Evolutionary conservation across 495 filamentous ascomycete species (phyloP).

Genomic region (Xylaria telfairii): DNA sequence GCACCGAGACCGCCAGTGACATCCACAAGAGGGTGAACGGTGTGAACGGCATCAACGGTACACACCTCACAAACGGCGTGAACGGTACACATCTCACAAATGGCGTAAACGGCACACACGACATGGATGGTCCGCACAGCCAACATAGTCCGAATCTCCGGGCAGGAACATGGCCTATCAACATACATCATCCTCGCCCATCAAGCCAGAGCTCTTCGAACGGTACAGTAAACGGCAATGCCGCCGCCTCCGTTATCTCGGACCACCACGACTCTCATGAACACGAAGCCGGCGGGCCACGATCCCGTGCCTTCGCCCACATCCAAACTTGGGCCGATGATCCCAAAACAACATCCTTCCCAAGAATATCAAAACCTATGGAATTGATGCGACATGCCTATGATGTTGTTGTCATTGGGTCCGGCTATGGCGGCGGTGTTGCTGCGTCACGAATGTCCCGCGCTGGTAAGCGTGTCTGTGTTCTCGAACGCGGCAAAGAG

Average conservation of each 20-base stretch:
- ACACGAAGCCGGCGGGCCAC: slow-evolving; percentile 41
- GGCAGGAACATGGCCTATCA: slow-evolving; percentile 21
- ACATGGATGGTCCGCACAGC: no score
- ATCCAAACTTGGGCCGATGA: slow-evolving; percentile 52
- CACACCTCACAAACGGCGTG: not conserved
- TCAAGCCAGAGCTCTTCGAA: slow-evolving; percentile 14
- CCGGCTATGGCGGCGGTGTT: slow-evolving; percentile 71
- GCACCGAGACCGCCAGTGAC: slow-evolving; percentile 15
- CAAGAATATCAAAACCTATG: slow-evolving; percentile 62
- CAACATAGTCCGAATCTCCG: no score
- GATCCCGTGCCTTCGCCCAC: slow-evolving; percentile 45
- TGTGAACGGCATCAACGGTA: not conserved
- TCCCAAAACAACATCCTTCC: slow-evolving; percentile 45
- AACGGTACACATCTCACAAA: not conserved
- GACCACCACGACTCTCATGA: slow-evolving; percentile 32
- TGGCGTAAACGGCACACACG: not conserved
- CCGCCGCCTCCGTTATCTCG: slow-evolving; percentile 3
- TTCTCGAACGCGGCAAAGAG: slow-evolving; percentile 69
- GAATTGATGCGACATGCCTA: slow-evolving; percentile 63
- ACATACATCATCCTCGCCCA: slow-evolving; percentile 5
- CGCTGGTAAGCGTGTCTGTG: slow-evolving; percentile 63
- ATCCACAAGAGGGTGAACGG: slow-evolving; percentile 22
- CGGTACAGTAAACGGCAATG: not conserved
- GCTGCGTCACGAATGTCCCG: slow-evolving; percentile 70
- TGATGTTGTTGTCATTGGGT: slow-evolving; percentile 70